Percentiles rank a stretch among this genome's conserved stretches.
Conservation (phyloP, 805 yeast species). For the Candida odintsovae region DNA sequence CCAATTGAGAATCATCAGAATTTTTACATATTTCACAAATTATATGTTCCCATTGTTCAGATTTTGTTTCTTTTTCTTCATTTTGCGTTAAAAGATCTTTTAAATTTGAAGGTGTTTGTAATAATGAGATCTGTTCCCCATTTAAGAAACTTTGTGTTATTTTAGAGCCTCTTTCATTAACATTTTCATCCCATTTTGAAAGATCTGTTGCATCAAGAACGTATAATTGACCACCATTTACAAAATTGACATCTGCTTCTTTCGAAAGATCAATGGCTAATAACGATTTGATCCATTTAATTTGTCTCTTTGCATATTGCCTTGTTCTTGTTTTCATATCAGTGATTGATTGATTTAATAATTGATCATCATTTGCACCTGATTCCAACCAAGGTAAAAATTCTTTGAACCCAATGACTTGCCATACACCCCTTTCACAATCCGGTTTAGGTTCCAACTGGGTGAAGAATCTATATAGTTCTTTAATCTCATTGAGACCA, state of each 20-base stretch:
- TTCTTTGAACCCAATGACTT: slow-evolving; percentile 91
- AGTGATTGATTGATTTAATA: slow-evolving; percentile 45
- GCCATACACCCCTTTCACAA: slow-evolving; percentile 79
- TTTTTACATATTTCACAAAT: slow-evolving; percentile 63
- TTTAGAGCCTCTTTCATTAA: slow-evolving; percentile 45
- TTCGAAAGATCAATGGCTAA: slow-evolving; percentile 53
- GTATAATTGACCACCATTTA: slow-evolving; percentile 60
- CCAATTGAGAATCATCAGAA: slow-evolving; percentile 44
- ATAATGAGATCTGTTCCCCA: slow-evolving; percentile 4
- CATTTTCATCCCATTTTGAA: slow-evolving; percentile 50
- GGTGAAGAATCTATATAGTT: slow-evolving; percentile 45
- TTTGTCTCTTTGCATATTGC: slow-evolving; percentile 81
- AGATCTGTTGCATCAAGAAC: slow-evolving; percentile 76
- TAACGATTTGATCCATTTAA: slow-evolving; percentile 81
- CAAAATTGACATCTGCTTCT: slow-evolving; percentile 38
- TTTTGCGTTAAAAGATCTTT: slow-evolving; percentile 22
- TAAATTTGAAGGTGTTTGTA: slow-evolving; percentile 34
- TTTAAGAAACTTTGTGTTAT: slow-evolving; percentile 40
- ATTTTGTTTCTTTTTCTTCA: slow-evolving; percentile 14
- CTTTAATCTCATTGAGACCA: slow-evolving; percentile 61
- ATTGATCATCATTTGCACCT: slow-evolving; percentile 12
- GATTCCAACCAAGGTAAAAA: slow-evolving; percentile 63
- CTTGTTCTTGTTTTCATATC: slow-evolving; percentile 82
- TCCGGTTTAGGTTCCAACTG: slow-evolving; percentile 35
- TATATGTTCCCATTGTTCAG: slow-evolving; percentile 57